Evolutionary conservation across 2,329 filamentous ascomycete genomes (phyloP), one percentile per base, ranked within the genome.

Genomic region (Cladophialophora bantiana): DNA sequence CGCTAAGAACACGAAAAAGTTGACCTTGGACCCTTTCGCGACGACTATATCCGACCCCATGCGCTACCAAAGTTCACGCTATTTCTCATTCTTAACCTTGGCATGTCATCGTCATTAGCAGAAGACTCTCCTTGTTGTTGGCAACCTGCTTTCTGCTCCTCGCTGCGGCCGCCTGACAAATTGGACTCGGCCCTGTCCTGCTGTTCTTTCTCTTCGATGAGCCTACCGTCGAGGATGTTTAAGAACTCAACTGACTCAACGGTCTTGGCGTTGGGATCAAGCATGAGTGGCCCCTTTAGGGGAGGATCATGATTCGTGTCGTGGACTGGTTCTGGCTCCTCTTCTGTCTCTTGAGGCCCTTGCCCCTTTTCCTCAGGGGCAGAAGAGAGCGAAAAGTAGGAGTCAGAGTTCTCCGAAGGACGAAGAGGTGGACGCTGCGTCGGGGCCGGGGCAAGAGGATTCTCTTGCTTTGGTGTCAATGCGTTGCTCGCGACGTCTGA

Each of bases 21-120:
- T 18, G 42, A 26, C 32, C 42, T 59, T 7, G 45, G 12, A 40
- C 40, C 35, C 52, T 58, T 36, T 34, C 38, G 26, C 20, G 50
- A 42, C n/a, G 50, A 26, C 59, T 40, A 66, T 36, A 64, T 65
- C 15, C 68, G 66, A 35, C 81, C 81, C 77, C 81, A 83, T 4
- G 80, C 81, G 64, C 79, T 80, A n/a, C 80, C 81, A 75, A 83
- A 82, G 73, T 82, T 82, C 18, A 78, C 81, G 15, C 77, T 79
- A 32, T 79, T 78, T 69, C 77, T 82, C 71, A 83, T 78, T 68
- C 76, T 80, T 65, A 82, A 72, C 71, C 59, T 62, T 35, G 73
- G 73, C 48, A 68, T 64, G 18, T 71, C 69, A 31, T 74, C 72
- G 32, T 70, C 70, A 32, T 36, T 50, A 42, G 56, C 35, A 48